These are phyloP conservation scores for Diaporthe ampelina DNA, from an alignment of 2,329 filamentous ascomycete species.

Conservation along the genomic window DNA sequence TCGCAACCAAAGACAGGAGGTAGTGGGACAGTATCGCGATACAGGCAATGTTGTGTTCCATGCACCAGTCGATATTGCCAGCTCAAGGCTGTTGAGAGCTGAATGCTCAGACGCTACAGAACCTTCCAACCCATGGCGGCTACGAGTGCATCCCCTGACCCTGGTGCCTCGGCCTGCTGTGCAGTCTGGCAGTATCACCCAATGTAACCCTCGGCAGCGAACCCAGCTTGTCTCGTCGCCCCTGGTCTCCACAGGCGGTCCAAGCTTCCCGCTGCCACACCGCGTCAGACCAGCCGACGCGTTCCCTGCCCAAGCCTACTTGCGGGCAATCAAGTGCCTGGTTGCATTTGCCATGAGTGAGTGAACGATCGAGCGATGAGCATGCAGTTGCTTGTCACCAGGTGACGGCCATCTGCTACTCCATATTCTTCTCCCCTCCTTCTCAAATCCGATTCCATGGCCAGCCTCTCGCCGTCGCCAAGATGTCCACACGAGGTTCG, in stretches of 20 bases:
- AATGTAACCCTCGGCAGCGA: slow-evolving; percentile 25
- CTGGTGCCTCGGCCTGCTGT: not conserved
- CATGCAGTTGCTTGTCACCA: slow-evolving; percentile 9
- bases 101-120: not conserved
- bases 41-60: slow-evolving; percentile 4
- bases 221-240: slow-evolving; percentile 3
- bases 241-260: not conserved
- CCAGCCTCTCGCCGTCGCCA: slow-evolving; percentile 42
- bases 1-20: slow-evolving; percentile 18
- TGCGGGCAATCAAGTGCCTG: not conserved
- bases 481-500: slow-evolving; percentile 52
- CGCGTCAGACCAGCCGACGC: slow-evolving; percentile 26
- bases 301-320: slow-evolving; percentile 1
- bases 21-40: not conserved
- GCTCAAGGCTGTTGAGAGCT: not conserved
- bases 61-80: too few relatives aligned
- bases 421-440: slow-evolving; percentile 28
- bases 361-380: slow-evolving; percentile 4
- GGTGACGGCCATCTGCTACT: not conserved
- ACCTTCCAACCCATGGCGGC: too few relatives aligned
- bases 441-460: slow-evolving; percentile 48
- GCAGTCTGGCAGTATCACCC: not conserved
- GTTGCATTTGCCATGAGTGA: slow-evolving; percentile 20
- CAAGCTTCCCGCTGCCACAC: slow-evolving; percentile 6
- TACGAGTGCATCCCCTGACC: too few relatives aligned